phyloP scores from a whole-genome alignment of 2,329 filamentous ascomycete genomes.

The Daldinia sp. region DNA sequence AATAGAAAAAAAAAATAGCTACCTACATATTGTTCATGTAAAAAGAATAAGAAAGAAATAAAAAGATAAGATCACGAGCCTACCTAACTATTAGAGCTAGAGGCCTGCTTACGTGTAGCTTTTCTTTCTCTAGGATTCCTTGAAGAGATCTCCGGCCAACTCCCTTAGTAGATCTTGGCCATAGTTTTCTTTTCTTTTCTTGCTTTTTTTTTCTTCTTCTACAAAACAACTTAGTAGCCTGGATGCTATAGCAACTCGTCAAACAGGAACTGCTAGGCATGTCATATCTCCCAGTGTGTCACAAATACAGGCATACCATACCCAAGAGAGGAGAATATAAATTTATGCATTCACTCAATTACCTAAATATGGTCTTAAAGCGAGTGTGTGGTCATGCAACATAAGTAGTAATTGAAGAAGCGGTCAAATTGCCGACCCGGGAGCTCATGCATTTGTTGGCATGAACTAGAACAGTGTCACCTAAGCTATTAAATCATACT shows the following conservation, averaged over 20 bases:
- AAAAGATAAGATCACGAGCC: neutral
- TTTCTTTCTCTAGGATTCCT: neutral
- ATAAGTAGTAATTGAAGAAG: neutral
- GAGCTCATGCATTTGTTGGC: neutral
- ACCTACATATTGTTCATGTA: neutral
- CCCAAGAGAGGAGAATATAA: neutral
- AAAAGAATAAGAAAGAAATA: too few species aligned
- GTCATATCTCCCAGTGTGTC: neutral
- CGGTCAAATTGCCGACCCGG: constrained; percentile 7
- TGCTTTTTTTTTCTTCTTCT: too few species aligned
- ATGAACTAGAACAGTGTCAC: neutral
- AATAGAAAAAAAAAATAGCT: neutral
- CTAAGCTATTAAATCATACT: neutral
- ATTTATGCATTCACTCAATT: neutral
- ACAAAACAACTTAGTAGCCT: too few species aligned
- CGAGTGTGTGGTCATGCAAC: neutral
- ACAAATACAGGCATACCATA: neutral
- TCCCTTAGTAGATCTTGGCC: neutral
- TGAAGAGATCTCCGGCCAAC: neutral
- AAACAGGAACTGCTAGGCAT: neutral
- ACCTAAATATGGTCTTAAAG: neutral
- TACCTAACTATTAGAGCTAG: neutral
- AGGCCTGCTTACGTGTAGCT: neutral
- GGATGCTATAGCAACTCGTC: neutral
- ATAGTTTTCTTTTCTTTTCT: too few species aligned